Conservation (phyloP, 2,329 filamentous ascomycete genomes). For the Coniochaeta prunicola region DNA sequence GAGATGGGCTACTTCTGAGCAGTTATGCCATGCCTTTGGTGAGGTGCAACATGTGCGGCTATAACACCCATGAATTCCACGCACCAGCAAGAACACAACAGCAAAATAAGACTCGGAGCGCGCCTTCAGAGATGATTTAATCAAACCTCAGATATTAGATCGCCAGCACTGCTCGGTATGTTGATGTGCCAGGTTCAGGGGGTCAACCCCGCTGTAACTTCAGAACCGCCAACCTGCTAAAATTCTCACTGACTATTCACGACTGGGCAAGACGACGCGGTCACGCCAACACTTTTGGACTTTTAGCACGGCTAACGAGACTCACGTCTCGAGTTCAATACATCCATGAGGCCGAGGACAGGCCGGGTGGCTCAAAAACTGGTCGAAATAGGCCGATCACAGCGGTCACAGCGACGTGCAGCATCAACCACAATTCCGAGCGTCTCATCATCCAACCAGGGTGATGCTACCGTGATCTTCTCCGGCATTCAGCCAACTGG, state of each 20-base stretch:
- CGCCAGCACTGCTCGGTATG: too few species aligned
- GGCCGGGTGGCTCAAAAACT: neutral
- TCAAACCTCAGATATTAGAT: too few species aligned
- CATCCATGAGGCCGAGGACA: neutral
- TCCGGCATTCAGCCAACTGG: slow-evolving; percentile 97
- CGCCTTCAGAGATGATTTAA: too few species aligned
- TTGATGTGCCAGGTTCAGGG: neutral
- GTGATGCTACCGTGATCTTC: slow-evolving; percentile 57
- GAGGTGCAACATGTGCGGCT: too few species aligned
- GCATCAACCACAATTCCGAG: slow-evolving; percentile 1
- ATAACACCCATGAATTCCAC: neutral
- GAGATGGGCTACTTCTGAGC: too few species aligned
- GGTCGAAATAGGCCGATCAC: neutral
- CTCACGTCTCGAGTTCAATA: neutral
- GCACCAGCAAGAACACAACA: neutral
- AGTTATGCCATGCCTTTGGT: too few species aligned
- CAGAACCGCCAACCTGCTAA: neutral
- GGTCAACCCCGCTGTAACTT: neutral
- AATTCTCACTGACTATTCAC: neutral
- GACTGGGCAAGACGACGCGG: neutral
- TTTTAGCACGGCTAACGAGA: neutral
- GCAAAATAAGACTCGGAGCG: neutral
- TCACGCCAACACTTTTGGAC: neutral
- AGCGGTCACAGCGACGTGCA: neutral
- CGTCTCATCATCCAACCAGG: slow-evolving; percentile 15